Percentiles rank a stretch among this genome's conserved stretches.
These are phyloP conservation scores for Mycena vitilis DNA, from an alignment of 768 basidiomycete genomes.

Conservation along the genomic window DNA sequence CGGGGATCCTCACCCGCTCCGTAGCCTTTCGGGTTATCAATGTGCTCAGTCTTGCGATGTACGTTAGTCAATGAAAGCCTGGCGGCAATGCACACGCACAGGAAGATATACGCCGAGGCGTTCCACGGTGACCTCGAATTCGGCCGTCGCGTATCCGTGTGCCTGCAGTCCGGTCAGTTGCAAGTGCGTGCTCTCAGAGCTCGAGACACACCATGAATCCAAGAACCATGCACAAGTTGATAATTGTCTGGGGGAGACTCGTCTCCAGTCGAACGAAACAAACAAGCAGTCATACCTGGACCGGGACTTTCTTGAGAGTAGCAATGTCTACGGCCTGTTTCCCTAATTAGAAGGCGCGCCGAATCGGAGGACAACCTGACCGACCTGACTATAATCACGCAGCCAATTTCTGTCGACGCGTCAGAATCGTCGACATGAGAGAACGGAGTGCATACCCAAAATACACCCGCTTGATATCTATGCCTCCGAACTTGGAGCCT, in stretches of 20 bases:
- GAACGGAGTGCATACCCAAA: constrained; percentile 65
- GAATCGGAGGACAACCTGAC: constrained; percentile 11
- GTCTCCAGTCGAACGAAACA: no score
- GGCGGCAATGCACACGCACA: constrained; percentile 50
- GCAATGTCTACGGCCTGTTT: constrained; percentile 85
- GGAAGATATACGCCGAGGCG: constrained; percentile 89
- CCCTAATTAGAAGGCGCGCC: not conserved
- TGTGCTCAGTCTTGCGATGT: constrained; percentile 75
- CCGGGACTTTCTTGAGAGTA: constrained; percentile 75
- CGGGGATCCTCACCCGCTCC: constrained; percentile 87
- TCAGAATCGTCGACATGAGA: not conserved
- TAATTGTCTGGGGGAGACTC: no score
- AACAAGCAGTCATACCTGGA: no score
- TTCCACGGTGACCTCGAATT: constrained; percentile 88
- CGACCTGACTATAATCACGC: constrained; percentile 85
- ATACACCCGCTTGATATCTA: constrained; percentile 88
- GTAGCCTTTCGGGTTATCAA: constrained; percentile 94
- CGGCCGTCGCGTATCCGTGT: constrained; percentile 82
- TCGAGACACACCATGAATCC: constrained; percentile 78
- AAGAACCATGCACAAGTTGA: constrained; percentile 90
- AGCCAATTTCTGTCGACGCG: constrained; percentile 76
- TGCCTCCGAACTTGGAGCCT: constrained; percentile 76
- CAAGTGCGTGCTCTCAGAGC: not conserved
- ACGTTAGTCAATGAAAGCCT: not conserved
- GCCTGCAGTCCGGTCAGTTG: constrained; percentile 55